A percentile compares a stretch with the other conserved stretches of the same genome.
phyloP scores from a whole-genome alignment of 148 eudicot species.

The Rhododendron ovatum region DNA sequence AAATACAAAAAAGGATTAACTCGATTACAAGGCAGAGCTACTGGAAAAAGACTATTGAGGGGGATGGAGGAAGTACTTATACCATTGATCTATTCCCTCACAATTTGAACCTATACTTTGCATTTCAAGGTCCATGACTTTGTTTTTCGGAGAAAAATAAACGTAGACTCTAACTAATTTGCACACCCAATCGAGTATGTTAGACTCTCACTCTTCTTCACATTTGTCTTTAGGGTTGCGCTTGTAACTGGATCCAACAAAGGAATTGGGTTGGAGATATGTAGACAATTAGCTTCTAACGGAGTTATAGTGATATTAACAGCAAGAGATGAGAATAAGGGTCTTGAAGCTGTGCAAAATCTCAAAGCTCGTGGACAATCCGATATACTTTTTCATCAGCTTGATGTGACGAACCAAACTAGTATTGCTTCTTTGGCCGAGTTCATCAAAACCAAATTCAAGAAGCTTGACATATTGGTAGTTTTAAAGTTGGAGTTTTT shows the following conservation, averaged over 20 bases:
- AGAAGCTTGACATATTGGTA: constrained; percentile 28
- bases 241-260: constrained; percentile 27
- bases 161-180: background rate
- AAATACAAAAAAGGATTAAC: background rate
- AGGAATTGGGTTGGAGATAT: constrained; percentile 24
- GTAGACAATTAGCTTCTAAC: constrained; percentile 13
- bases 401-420: constrained; percentile 14
- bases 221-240: constrained; percentile 7
- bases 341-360: constrained; percentile 18
- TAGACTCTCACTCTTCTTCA: background rate
- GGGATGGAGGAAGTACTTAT: background rate
- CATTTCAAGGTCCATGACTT: background rate
- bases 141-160: background rate
- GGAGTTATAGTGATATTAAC: constrained; percentile 18
- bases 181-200: background rate
- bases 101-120: background rate
- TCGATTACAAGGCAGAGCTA: background rate
- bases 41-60: background rate
- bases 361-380: constrained; percentile 8
- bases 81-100: background rate
- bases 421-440: constrained; percentile 16
- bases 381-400: constrained; percentile 18
- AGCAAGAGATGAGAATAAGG: constrained; percentile 23
- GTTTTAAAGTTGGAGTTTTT: background rate
- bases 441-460: constrained; percentile 8